Evolutionary conservation across 306 rosid genomes (phyloP), one percentile per base, ranked within the genome.

Genomic region (Dryas octopetala): DNA sequence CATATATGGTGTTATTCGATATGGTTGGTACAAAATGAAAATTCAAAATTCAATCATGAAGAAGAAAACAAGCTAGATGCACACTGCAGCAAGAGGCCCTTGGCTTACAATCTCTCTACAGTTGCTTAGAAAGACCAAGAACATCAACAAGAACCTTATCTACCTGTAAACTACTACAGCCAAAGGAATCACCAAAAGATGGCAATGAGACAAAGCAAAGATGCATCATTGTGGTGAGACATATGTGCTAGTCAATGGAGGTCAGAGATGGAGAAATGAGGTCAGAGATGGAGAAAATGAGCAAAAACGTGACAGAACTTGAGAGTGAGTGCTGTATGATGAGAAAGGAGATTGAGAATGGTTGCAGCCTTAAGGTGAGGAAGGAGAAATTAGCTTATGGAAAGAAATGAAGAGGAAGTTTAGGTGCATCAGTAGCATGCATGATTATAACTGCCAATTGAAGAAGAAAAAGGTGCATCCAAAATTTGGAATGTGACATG

Each of bases 351-450:
- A 86, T 81, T 43, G 77, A 74, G 70, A 77, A 63, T 16, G 81
- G 82, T 66, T 44, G 81, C 76, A 74, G 59, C 73, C 70, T 76
- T 48, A 62, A 5, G 52, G 82, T 17, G 73, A 80, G 60, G 78
- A 86, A 80, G 59, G 83, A 76, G 40, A 81, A 57, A 58, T 26
- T 3, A 83, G 88, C 59, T 71, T 86, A 81, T 89, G 93, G 91
- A 69, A 45, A 54, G 83, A 79, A 62, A 81, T 86, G 93, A 86
- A 86, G 85, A 86, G 89, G 64, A 89, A 86, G 77, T 86, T 89
- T 32, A 89, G 91, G 4, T 89, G 93, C 78, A 62, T 79, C 51
- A 78, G 49, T 54, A 79, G 51, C 12, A 5, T 62, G 40, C 59
- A 63, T 16, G 67, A 84, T 46, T 79, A 70, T 71, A 81, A 74